Evolutionary conservation across 169 alveolate genomes (phyloP), one percentile per base, ranked within the genome.

Genomic region (Babesia sp.): DNA sequence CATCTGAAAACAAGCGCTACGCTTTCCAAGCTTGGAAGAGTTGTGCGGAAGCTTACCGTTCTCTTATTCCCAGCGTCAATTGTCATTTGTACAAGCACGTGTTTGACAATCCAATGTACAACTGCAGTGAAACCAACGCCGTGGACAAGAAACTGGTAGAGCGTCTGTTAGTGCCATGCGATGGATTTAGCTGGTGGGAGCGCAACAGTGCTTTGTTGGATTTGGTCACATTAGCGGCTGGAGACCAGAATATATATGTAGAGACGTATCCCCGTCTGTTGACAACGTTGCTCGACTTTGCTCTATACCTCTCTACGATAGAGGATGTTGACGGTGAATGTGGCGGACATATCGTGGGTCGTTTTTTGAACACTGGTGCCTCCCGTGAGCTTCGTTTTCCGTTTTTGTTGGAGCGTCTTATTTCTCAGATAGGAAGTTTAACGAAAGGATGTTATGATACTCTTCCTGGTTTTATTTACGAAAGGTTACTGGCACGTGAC

Each of bases 111-210:
- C 24, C 41, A 26, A 7, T 59, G 12, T 54, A 54, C 58, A 59
- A 29, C 44, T 31, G 64, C 22, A 26, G 37, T 41, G 83, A 72
- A 22, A 48, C 31, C 45, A 26, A 36, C 22, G 36, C 9, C 41
- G 44, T 72, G 42, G 71, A 72, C 64, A 33, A 28, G 42, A 56
- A 54, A n/a, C 44, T 37, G n/a, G 45, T 41, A 26, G 73, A 58
- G 1, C 72, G 61, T 39, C 37, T 72, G 63, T n/a, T 60, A 54
- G 41, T 56, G 29, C 86, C 86, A 8, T 24, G 73, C 42, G 59
- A 57, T 20, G 82, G 83, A 11, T 78, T 78, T 44, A 68, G 83
- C 44, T 78, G 86, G 86, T 51, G 77, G 71, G 86, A 78, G 28
- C 70, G 86, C 50, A 78, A 78, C 69, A 69, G 75, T 24, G 81